Percentiles rank a stretch among this genome's conserved stretches.
phyloP scores from a whole-genome alignment of 2,329 filamentous ascomycete genomes.

The Periconia macrospinosa region DNA sequence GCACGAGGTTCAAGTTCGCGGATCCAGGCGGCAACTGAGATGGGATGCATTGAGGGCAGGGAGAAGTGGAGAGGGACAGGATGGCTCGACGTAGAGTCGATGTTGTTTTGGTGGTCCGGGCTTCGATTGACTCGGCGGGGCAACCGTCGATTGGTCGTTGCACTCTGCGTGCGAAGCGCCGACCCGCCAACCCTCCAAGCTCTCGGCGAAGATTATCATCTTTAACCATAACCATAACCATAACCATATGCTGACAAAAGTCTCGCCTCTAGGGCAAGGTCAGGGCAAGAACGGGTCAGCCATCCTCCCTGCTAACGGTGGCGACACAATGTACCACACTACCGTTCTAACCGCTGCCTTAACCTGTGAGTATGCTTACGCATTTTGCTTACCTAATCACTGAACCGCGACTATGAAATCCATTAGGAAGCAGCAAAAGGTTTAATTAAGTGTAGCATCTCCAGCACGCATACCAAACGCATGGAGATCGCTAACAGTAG shows the following conservation, averaged over 20 bases:
- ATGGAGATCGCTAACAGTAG: not conserved
- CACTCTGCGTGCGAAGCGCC: slow-evolving; percentile 9
- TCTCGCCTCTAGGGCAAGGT: not conserved
- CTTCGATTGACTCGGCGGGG: slow-evolving; percentile 13
- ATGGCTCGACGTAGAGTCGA: slow-evolving; percentile 10
- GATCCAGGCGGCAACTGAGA: slow-evolving; percentile 12
- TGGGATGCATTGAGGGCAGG: slow-evolving; percentile 10
- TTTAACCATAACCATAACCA: not conserved
- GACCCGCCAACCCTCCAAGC: no score
- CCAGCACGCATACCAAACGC: no score
- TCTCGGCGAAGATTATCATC: no score
- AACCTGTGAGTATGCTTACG: no score
- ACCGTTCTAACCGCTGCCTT: no score
- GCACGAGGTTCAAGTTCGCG: slow-evolving; percentile 13
- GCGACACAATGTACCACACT: no score
- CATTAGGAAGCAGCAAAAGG: no score
- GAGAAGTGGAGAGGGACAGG: slow-evolving; percentile 13
- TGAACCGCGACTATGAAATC: no score
- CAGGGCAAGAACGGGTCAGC: no score
- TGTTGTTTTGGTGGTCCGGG: slow-evolving; percentile 12
- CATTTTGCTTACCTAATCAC: no score
- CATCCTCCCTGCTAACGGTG: no score
- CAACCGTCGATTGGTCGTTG: slow-evolving; percentile 10
- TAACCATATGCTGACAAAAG: not conserved
- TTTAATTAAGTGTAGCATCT: no score